These are phyloP conservation scores for Ceratocystis cubensis DNA, from an alignment of 2,329 filamentous ascomycete genomes.

Conservation along the genomic window DNA sequence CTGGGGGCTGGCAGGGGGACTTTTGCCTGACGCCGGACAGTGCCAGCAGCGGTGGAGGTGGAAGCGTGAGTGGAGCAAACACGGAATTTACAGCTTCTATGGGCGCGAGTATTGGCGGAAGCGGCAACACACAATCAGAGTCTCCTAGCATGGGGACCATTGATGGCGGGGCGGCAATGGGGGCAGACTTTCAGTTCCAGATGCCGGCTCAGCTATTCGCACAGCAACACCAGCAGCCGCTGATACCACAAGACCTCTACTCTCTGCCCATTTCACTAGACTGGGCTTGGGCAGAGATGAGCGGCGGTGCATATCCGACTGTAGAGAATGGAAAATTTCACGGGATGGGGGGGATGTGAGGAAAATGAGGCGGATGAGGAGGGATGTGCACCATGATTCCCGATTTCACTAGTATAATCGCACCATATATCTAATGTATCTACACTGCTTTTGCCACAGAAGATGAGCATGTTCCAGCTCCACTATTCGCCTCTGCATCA, in stretches of 20 bases:
- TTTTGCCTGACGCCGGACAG: slow-evolving; percentile 28
- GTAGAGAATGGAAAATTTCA: slow-evolving; percentile 49
- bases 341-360: slow-evolving; percentile 22
- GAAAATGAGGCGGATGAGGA: neutral
- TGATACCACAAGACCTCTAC: slow-evolving; percentile 87
- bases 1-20: slow-evolving; percentile 38
- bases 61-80: neutral
- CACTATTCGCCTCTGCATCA: neutral
- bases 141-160: neutral
- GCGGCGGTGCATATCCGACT: slow-evolving; percentile 49
- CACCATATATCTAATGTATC: neutral
- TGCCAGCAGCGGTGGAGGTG: slow-evolving; percentile 5
- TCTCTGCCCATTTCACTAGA: slow-evolving; percentile 92
- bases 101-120: slow-evolving; percentile 22
- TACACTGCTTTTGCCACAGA: neutral
- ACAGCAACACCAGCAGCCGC: slow-evolving; percentile 51
- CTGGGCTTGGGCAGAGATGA: slow-evolving; percentile 67
- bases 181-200: neutral
- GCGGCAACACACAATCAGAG: neutral
- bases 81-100: slow-evolving; percentile 10
- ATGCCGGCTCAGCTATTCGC: neutral
- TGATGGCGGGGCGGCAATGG: neutral
- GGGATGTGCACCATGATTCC: neutral
- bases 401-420: neutral
- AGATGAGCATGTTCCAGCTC: neutral